Base-by-base conservation (phyloP, 306 rosid species). In the Leucaena leucocephala region DNA sequence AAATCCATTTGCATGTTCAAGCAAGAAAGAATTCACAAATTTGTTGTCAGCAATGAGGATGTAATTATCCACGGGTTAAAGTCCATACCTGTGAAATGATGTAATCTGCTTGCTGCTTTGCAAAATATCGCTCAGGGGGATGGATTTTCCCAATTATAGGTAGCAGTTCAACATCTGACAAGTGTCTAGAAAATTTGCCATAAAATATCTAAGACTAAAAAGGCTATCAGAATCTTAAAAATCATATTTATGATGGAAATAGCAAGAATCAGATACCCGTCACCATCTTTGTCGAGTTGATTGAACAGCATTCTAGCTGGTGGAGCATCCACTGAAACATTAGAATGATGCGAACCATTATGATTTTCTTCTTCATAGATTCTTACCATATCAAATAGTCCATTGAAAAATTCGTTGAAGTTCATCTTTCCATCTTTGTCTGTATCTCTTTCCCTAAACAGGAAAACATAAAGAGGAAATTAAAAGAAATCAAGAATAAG, bases 311-410 rank as follows among this genome's bases (percentile, higher is more conserved):
- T 72, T 90, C 76, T 91, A 75, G 98, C 98, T 1, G 97, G 92
- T 1, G 97, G 92, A 82, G 82, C 87, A 81, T 92, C 97, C 87
- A 82, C 74, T 57, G 93, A 78, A 77, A 87, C 80, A 82, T 84
- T 88, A 46, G 83, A 79, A 74, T 83, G 77, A 75, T 87, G 89
- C 14, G 98, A 71, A 79, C 77, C 68, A 86, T 86, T 88, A 86
- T 92, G 95, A 86, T 36, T 80, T 84, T 95, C 91, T 64, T 87
- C 98, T 8, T 92, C 97, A 74, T 87, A 90, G 88, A 86, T 90
- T 82, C 97, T 87, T 79, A 95, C 98, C 92, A 92, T 84, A 86
- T 95, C 98, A 86, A 95, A 95, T 55, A 95, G 92, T 77, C 98
- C 97, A 71, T 88, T 98, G 82, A 91, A 92, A 89, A 95, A 95